A percentile compares a stretch with the other conserved stretches of the same genome.
phyloP scores from a whole-genome alignment of 2,329 filamentous ascomycete species.

The Cyclaneusma minus region DNA sequence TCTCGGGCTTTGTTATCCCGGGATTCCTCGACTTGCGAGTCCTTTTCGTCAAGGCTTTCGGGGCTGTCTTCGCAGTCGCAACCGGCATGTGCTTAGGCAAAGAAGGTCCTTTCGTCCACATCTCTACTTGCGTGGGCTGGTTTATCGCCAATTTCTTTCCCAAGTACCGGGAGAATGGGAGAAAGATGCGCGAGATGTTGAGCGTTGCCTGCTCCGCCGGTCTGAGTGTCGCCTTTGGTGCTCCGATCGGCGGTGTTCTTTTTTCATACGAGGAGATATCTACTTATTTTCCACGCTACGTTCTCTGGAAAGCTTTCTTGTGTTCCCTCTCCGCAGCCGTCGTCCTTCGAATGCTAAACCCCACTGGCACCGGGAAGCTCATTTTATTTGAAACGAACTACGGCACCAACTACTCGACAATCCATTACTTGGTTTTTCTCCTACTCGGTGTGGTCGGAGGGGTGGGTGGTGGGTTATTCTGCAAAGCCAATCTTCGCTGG shows the following conservation, averaged over 20 bases:
- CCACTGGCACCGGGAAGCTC: slow-evolving; percentile 41
- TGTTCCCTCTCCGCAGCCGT: slow-evolving; percentile 40
- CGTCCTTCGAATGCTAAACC: slow-evolving; percentile 39
- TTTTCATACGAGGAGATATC: slow-evolving; percentile 46
- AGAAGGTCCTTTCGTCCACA: slow-evolving; percentile 47
- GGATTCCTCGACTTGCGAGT: slow-evolving; percentile 39
- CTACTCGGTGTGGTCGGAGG: slow-evolving; percentile 40
- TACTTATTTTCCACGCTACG: slow-evolving; percentile 41
- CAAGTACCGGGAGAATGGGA: slow-evolving; percentile 39
- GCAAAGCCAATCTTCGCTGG: slow-evolving; percentile 40
- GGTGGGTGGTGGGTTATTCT: slow-evolving; percentile 41
- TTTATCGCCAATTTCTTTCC: slow-evolving; percentile 34
- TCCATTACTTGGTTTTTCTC: slow-evolving; percentile 40
- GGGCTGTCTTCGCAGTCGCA: slow-evolving; percentile 39
- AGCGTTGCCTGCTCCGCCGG: slow-evolving; percentile 41
- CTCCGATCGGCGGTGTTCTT: slow-evolving; percentile 43
- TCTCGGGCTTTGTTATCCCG: slow-evolving; percentile 44
- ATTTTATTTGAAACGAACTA: slow-evolving; percentile 46
- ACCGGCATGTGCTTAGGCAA: slow-evolving; percentile 46
- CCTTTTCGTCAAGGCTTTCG: slow-evolving; percentile 39
- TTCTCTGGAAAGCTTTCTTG: slow-evolving; percentile 43
- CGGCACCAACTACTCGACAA: slow-evolving; percentile 34
- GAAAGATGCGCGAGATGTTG: slow-evolving; percentile 42
- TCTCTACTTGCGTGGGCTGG: slow-evolving; percentile 40
- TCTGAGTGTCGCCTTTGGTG: slow-evolving; percentile 43